phyloP scores from a whole-genome alignment of 192 early-diverging fungal species.

The Mortierella claussenii region DNA sequence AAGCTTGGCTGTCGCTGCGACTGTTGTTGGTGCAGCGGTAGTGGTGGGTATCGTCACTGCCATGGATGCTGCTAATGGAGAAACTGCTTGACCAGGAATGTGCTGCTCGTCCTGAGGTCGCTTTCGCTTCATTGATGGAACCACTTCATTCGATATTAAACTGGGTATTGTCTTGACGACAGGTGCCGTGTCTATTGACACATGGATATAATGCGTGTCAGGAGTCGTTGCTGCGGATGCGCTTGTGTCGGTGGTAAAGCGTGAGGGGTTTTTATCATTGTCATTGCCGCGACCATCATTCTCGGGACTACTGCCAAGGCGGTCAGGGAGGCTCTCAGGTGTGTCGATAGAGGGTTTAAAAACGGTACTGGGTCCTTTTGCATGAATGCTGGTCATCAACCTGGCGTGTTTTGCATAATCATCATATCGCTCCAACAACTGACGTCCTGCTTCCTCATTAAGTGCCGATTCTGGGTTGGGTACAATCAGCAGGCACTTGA shows the following conservation, averaged over 20 bases:
- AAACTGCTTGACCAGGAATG: no score
- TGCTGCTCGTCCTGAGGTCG: no score
- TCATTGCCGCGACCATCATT: no score
- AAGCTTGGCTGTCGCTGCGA: background rate
- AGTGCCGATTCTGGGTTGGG: conserved; percentile 97
- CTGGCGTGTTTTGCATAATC: conserved; percentile 84
- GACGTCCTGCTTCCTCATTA: conserved; percentile 94
- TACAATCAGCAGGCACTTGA: conserved; percentile 94
- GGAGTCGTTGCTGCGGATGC: no score
- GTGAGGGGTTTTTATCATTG: background rate
- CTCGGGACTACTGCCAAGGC: no score
- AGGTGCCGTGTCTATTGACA: no score
- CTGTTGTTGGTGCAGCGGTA: background rate
- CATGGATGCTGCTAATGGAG: background rate
- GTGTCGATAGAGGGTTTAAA: background rate
- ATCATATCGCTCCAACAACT: conserved; percentile 89
- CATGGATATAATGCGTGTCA: no score
- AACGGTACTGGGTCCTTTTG: conserved; percentile 38
- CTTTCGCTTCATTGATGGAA: no score
- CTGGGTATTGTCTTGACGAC: no score
- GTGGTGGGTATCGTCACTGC: background rate
- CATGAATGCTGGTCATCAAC: conserved; percentile 87
- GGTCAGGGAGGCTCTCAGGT: no score
- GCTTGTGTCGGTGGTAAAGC: no score
- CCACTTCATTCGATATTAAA: no score